Base-by-base conservation (phyloP, 345 rosid species). In the Eucalyptus lansdowneana region DNA sequence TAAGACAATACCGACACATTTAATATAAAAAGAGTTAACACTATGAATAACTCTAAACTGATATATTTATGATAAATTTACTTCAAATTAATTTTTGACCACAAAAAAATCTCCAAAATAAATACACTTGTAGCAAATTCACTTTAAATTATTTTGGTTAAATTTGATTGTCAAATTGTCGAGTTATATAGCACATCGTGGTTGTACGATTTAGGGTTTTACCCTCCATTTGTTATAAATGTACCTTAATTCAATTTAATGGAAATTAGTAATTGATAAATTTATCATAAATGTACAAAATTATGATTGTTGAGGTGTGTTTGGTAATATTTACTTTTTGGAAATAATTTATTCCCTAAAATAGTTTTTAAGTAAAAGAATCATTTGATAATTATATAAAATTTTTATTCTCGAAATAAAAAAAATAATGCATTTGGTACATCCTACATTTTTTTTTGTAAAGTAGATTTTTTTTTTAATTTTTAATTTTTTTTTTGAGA, bases 261-360 rank as follows among this genome's bases (percentile, higher is more conserved):
- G 5, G 0, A 53, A 53, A 8, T 0, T 53, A 53, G 4, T 0
- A 3, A 3, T 8, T 0, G 5, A 4, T 21, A 21, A 53, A 21
- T 8, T 53, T 21, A 53, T 53, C 2, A 53, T 53, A 53, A 53
- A 0, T 3, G 1, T 21, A 21, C 2, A 53, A 53, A 53, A 8
- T 19, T 53, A 7, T 8, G 11, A 53, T 53, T 53, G 4, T 53
- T 53, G 2, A 21, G 1, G 5, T 53, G 58, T 2, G 2, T 21
- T 8, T 21, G 58, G 2, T 53, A 1, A 53, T 53, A 53, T 53
- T 53, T 53, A 0, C 8, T 2, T 53, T 19, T 19, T 0, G 8
- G 10, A 3, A 53, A 53, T 53, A 53, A 2, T 19, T 53, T 53
- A 53, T 19, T 53, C 5, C 24, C 24, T 53, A 53, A 53, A 19